Conservation (phyloP, 2,329 filamentous ascomycete species). For the Trichoderma harzianum region DNA sequence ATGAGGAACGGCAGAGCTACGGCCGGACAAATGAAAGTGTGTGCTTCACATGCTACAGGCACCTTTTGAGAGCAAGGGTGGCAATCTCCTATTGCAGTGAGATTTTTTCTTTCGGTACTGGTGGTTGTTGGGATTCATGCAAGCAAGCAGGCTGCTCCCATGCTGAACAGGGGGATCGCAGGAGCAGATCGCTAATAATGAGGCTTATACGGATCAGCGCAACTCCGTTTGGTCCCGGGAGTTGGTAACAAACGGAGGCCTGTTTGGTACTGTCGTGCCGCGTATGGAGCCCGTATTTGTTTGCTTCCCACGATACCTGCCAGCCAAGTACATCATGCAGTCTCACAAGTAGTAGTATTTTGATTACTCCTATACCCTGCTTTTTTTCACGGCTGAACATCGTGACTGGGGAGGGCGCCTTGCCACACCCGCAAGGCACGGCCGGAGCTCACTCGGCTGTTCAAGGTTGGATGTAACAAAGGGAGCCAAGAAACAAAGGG, state of each 20-base stretch:
- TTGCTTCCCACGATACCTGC: neutral
- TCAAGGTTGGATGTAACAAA: neutral
- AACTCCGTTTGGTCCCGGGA: neutral
- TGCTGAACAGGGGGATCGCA: neutral
- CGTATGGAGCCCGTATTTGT: neutral
- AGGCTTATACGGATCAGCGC: constrained; percentile 9
- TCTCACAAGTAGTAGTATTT: neutral
- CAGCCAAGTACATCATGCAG: neutral
- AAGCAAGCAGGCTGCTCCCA: neutral
- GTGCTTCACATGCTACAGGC: neutral
- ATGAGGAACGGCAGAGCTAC: neutral
- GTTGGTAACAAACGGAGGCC: constrained; percentile 6
- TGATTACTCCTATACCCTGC: neutral
- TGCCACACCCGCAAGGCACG: constrained; percentile 9
- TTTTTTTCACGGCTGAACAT: neutral
- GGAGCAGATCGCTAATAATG: neutral
- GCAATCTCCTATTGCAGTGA: neutral
- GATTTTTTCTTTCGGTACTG: neutral
- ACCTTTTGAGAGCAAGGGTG: neutral
- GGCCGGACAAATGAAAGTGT: neutral
- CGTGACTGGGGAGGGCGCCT: neutral
- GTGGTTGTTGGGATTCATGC: constrained; percentile 3
- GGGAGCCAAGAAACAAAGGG: neutral
- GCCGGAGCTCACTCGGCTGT: constrained; percentile 9
- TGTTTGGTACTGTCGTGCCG: neutral